Evolutionary conservation across 768 basidiomycete genomes (phyloP).

Genomic region (Dendrothele bispora): DNA sequence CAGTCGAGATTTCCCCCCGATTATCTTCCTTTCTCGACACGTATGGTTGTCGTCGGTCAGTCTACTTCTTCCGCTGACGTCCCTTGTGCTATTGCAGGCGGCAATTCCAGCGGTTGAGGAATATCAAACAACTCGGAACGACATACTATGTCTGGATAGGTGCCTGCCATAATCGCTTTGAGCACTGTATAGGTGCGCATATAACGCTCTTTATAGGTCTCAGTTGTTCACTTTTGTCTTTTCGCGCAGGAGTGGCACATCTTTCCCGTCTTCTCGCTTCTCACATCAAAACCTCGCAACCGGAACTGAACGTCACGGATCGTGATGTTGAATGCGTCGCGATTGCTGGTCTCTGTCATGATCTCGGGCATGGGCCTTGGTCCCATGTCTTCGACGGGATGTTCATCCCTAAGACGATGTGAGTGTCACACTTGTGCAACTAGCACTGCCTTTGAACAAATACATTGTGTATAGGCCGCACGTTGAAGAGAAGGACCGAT

Average conservation of each 20-base stretch:
- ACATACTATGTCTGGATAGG: constrained; percentile 75
- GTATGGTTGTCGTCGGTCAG: background rate
- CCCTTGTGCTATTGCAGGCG: background rate
- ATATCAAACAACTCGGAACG: constrained; percentile 60
- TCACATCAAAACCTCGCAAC: constrained; percentile 58
- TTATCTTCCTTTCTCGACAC: background rate
- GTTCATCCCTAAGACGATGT: constrained; percentile 72
- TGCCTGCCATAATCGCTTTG: constrained; percentile 80
- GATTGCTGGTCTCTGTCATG: constrained; percentile 80
- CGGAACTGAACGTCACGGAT: constrained; percentile 60
- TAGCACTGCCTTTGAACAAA: background rate
- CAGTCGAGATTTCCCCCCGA: background rate
- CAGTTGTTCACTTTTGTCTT: background rate
- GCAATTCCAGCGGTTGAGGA: background rate
- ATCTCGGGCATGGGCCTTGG: constrained; percentile 82
- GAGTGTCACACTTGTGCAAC: constrained; percentile 17
- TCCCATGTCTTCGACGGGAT: constrained; percentile 78
- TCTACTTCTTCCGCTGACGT: background rate
- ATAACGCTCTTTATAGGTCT: background rate
- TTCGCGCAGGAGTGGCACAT: constrained; percentile 63
- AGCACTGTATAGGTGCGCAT: constrained; percentile 73
- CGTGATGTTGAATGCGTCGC: constrained; percentile 77
- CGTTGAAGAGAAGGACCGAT: constrained; percentile 44
- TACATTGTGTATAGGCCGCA: too few relatives aligned
- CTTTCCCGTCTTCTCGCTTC: constrained; percentile 65